Percentiles rank a stretch among this genome's conserved stretches.
These are phyloP conservation scores for Ustilago nuda DNA, from an alignment of 1,284 basidiomycete species.

Conservation along the genomic window DNA sequence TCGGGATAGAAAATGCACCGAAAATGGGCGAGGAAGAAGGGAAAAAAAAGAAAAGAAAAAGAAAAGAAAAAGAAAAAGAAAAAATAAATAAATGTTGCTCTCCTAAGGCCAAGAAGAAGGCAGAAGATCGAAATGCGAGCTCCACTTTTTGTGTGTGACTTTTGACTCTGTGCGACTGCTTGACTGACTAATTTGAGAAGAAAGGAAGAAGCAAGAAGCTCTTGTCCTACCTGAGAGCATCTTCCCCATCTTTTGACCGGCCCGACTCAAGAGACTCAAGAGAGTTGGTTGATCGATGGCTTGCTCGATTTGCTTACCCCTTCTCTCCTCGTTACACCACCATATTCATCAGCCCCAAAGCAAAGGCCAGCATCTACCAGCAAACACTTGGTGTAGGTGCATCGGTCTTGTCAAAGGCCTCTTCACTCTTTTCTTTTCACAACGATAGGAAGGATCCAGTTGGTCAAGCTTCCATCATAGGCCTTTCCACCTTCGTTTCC, in stretches of 20 bases:
- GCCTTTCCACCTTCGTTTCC: conserved; percentile 2
- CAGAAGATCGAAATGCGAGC: conserved; percentile 11
- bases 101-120: conserved; percentile 5
- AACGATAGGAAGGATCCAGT: conserved; percentile 1
- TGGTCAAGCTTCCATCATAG: background rate
- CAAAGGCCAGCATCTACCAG: conserved; percentile 6
- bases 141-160: conserved; percentile 1
- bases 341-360: conserved; percentile 3
- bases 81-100: conserved; percentile 15
- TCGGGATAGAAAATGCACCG: background rate
- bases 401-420: conserved; percentile 15
- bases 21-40: conserved; percentile 4
- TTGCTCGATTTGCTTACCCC: background rate
- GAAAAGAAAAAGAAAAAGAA: conserved; percentile 1
- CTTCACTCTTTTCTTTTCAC: background rate
- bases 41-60: conserved; percentile 1
- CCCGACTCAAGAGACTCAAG: background rate
- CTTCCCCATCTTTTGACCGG: conserved; percentile 4
- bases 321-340: background rate
- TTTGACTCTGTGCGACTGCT: background rate
- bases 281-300: background rate
- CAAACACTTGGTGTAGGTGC: conserved; percentile 12
- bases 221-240: background rate
- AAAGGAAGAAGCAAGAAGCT: background rate
- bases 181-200: background rate